phyloP scores from a whole-genome alignment of 306 rosid species.

The Ziziphus jujuba region DNA sequence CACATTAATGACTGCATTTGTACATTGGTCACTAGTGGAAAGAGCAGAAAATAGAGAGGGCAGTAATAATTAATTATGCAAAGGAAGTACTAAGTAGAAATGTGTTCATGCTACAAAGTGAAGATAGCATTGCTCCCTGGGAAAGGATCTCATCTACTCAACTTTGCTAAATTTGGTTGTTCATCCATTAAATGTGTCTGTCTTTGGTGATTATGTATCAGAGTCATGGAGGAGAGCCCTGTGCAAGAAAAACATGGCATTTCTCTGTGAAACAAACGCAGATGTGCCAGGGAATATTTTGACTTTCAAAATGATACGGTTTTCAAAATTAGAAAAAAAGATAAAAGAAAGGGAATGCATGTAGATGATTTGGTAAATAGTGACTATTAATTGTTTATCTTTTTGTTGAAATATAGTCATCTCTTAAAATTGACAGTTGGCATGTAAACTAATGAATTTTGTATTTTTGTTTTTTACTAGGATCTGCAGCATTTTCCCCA shows the following conservation, averaged over 20 bases:
- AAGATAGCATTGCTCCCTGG: too few relatives aligned
- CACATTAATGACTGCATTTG: background rate
- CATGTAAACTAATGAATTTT: constrained; percentile 20
- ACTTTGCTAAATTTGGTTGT: background rate
- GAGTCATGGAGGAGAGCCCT: too few relatives aligned
- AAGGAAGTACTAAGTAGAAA: too few relatives aligned
- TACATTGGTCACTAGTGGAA: background rate
- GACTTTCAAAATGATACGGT: background rate
- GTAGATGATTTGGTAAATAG: background rate
- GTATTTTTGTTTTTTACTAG: constrained; percentile 38
- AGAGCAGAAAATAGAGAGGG: background rate
- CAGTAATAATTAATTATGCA: too few relatives aligned
- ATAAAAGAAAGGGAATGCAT: background rate
- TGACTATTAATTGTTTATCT: background rate
- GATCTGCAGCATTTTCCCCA: constrained; percentile 79
- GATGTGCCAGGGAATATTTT: background rate
- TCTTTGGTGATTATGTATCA: background rate
- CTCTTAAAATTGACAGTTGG: background rate
- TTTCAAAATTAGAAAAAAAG: too few relatives aligned
- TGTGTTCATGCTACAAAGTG: too few relatives aligned
- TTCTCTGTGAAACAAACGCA: background rate
- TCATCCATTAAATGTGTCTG: too few relatives aligned
- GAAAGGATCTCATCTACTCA: too few relatives aligned
- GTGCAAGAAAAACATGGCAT: too few relatives aligned
- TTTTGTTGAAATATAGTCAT: background rate